Conservation (phyloP, 441 rosid genomes). For the Populus hybrid region DNA sequence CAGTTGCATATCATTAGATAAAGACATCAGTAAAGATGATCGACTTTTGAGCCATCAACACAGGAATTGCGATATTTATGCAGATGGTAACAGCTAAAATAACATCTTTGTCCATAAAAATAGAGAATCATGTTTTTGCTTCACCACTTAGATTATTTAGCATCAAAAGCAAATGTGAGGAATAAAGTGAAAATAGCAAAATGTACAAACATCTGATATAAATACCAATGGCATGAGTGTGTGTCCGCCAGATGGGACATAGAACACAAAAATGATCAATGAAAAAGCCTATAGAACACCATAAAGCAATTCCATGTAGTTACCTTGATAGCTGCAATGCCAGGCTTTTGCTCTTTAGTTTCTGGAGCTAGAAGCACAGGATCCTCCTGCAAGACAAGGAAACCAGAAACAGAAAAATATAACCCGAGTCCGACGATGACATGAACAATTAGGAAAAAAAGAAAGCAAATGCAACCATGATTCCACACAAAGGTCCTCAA, state of each 20-base stretch:
- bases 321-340: slow-evolving; percentile 90
- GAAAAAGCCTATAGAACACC: neutral
- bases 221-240: neutral
- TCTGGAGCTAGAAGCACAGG: slow-evolving; percentile 77
- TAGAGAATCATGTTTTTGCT: neutral
- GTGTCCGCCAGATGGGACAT: neutral
- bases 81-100: neutral
- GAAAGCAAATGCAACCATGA: neutral
- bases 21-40: no score
- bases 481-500: neutral
- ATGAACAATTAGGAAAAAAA: neutral
- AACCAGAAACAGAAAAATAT: neutral
- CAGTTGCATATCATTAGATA: neutral
- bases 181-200: neutral
- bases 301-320: neutral
- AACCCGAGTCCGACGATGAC: neutral
- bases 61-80: neutral
- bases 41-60: neutral
- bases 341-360: slow-evolving; percentile 64
- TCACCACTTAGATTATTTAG: neutral
- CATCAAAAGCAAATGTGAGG: neutral
- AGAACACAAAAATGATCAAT: neutral
- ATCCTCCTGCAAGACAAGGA: slow-evolving; percentile 58
- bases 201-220: neutral
- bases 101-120: neutral